Evolutionary conservation across 768 basidiomycete species (phyloP).

Genomic region (Russula brevipes): DNA sequence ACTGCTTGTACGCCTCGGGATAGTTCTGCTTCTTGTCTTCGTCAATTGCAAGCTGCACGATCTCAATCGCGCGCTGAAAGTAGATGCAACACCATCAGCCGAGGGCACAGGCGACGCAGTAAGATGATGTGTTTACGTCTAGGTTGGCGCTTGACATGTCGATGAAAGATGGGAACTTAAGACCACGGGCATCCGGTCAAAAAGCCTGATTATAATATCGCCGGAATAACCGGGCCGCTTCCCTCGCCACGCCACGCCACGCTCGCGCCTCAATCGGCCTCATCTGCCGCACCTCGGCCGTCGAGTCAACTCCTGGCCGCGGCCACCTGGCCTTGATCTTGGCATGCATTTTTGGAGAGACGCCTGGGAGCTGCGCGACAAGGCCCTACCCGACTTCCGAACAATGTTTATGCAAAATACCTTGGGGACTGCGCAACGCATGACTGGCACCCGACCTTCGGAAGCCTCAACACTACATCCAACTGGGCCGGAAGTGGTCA

Average conservation of each 20-base stretch:
- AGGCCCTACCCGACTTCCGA: no score
- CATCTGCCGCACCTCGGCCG: no score
- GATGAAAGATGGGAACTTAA: slow-evolving; percentile 3
- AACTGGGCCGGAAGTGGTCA: not conserved
- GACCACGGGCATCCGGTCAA: not conserved
- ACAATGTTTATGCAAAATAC: not conserved
- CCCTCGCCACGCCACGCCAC: not conserved
- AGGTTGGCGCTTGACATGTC: slow-evolving; percentile 20
- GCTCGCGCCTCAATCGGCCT: no score
- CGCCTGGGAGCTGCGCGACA: no score
- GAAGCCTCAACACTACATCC: not conserved
- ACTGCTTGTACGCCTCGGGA: slow-evolving; percentile 88
- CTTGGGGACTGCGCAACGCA: not conserved
- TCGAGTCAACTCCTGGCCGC: no score
- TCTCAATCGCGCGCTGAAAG: slow-evolving; percentile 71
- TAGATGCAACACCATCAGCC: not conserved
- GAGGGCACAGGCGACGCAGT: not conserved
- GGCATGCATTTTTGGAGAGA: not conserved
- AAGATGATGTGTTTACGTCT: slow-evolving; percentile 9
- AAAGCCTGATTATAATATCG: not conserved
- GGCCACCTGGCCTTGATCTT: no score
- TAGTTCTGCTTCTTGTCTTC: slow-evolving; percentile 93
- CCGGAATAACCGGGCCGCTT: not conserved
- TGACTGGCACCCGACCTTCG: not conserved
- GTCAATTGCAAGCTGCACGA: slow-evolving; percentile 90